A percentile compares a stretch with the other conserved stretches of the same genome.
These are phyloP conservation scores for Leersia perrieri DNA, from an alignment of 176 grass and related monocot genomes.

Conservation along the genomic window DNA sequence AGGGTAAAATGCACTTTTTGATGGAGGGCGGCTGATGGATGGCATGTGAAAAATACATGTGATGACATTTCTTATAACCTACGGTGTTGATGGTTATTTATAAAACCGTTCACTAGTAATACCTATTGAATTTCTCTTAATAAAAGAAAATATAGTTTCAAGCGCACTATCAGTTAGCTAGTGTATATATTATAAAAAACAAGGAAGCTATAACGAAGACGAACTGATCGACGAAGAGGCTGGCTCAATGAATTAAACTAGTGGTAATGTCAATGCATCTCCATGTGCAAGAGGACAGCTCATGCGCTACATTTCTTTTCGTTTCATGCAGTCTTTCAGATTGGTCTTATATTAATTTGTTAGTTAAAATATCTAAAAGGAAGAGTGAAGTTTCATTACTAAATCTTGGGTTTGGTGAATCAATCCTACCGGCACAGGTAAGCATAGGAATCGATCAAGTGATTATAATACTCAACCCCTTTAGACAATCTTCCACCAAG, in stretches of 20 bases:
- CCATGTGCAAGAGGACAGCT: conserved; percentile 42
- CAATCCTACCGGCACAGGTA: conserved; percentile 36
- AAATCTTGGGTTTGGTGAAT: conserved; percentile 52
- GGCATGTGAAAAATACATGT: too few species aligned
- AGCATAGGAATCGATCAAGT: conserved; percentile 33
- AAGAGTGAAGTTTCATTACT: background rate
- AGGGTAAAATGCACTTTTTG: too few species aligned
- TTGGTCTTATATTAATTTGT: conserved; percentile 37
- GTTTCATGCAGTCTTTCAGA: conserved; percentile 16
- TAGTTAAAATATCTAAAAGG: background rate
- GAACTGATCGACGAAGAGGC: background rate
- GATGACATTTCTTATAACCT: too few species aligned
- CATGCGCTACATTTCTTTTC: conserved; percentile 21
- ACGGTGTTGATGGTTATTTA: too few species aligned
- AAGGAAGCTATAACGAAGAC: background rate
- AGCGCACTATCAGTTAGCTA: background rate
- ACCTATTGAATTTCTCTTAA: too few species aligned
- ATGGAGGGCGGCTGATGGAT: too few species aligned
- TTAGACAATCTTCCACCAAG: conserved; percentile 20
- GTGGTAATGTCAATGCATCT: conserved; percentile 16
- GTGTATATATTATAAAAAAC: background rate
- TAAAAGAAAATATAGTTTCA: background rate
- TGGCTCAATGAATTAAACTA: conserved; percentile 16
- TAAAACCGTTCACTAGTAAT: too few species aligned
- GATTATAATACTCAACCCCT: background rate